These are phyloP conservation scores for Butyriboletus appendiculatus DNA, from an alignment of 1,284 basidiomycete genomes.

Conservation along the genomic window DNA sequence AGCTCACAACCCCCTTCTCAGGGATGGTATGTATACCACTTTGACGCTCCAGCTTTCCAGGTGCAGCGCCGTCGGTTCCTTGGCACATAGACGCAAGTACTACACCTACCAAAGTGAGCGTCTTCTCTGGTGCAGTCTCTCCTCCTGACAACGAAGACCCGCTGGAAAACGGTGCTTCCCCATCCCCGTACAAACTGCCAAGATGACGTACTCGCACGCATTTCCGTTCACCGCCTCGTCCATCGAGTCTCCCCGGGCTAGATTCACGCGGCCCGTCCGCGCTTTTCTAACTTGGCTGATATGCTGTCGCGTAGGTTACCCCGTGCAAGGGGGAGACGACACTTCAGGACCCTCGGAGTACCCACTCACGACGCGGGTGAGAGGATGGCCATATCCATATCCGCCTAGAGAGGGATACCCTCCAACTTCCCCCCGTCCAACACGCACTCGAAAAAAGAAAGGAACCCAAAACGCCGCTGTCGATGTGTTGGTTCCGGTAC, in stretches of 20 bases:
- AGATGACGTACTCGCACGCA: slow-evolving; percentile 20
- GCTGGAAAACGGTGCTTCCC: slow-evolving; percentile 9
- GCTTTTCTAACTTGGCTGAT: slow-evolving; percentile 11
- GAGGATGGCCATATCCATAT: slow-evolving; percentile 25
- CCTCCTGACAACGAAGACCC: slow-evolving; percentile 12
- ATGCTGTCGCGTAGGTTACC: slow-evolving; percentile 3
- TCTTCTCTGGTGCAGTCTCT: slow-evolving; percentile 6
- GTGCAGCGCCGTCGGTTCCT: neutral
- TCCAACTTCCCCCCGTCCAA: slow-evolving; percentile 5
- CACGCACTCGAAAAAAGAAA: slow-evolving; percentile 14
- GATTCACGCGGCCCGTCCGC: neutral
- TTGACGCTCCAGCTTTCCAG: neutral
- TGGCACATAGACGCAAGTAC: neutral
- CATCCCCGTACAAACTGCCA: slow-evolving; percentile 10
- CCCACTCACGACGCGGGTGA: neutral
- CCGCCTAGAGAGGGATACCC: neutral
- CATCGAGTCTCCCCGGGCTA: neutral
- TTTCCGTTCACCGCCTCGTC: slow-evolving; percentile 11
- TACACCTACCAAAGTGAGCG: slow-evolving; percentile 19
- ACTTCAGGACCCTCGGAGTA: neutral
- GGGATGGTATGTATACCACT: neutral
- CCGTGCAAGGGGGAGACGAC: neutral
- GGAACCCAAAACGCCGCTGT: slow-evolving; percentile 19
- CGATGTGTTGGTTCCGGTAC: neutral
- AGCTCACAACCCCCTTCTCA: neutral